Percentiles rank a stretch among this genome's conserved stretches.
Evolutionary conservation across 164 flowering plant genomes (phyloP).

Genomic region (Euptelea pleiosperma): DNA sequence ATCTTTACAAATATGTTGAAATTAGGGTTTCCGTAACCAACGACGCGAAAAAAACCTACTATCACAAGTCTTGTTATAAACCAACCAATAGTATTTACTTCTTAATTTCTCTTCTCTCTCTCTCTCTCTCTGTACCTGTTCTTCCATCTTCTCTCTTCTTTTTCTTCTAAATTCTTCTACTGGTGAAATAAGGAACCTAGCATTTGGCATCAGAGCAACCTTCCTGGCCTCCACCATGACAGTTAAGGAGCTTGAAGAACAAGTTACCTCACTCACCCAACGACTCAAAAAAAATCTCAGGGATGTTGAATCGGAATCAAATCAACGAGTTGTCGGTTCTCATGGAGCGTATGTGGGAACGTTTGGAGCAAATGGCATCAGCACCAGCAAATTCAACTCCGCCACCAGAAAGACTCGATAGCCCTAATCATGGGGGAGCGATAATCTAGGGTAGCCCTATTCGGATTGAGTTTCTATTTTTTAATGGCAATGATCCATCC

Average conservation of each 20-base stretch:
- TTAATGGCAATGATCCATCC: not conserved
- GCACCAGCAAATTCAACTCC: not conserved
- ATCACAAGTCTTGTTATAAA: no score
- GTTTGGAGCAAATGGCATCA: not conserved
- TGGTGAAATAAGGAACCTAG: no score
- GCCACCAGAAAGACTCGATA: not conserved
- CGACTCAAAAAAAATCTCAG: not conserved
- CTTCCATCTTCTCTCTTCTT: no score
- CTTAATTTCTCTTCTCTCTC: no score
- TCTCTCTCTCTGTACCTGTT: no score
- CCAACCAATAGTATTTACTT: no score
- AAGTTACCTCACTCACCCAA: not conserved
- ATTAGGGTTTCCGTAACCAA: no score
- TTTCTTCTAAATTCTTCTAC: no score
- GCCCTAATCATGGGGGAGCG: not conserved
- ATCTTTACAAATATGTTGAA: no score
- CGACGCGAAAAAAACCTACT: no score
- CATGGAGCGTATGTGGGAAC: not conserved
- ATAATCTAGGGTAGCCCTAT: not conserved
- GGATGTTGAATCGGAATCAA: not conserved
- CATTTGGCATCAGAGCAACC: no score
- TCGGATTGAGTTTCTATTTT: not conserved
- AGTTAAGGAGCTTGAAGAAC: not conserved
- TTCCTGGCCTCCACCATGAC: not conserved
- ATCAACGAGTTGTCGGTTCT: not conserved